Percentiles rank a stretch among this genome's conserved stretches.
Evolutionary conservation across 306 rosid species (phyloP).

Genomic region (Quercus aquifolioides): DNA sequence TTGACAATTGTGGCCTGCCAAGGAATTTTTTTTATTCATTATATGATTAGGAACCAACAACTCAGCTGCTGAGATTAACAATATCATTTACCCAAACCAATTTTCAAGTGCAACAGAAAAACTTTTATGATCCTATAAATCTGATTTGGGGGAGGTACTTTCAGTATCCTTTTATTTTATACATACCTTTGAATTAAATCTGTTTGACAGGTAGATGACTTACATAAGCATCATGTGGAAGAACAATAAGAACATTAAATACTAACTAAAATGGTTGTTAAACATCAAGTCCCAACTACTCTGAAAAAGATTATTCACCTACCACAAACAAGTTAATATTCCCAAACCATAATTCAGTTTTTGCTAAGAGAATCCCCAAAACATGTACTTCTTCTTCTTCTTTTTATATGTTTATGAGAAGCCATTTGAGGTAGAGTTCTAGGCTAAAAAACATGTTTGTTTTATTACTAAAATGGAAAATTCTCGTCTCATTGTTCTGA

Average conservation of each 20-base stretch:
- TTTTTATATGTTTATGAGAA: too few relatives aligned
- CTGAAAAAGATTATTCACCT: neutral
- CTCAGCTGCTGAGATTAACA: neutral
- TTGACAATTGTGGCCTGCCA: slow-evolving; percentile 57
- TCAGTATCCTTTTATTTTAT: too few relatives aligned
- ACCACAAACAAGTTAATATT: neutral
- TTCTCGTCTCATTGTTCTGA: neutral
- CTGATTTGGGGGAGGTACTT: too few relatives aligned
- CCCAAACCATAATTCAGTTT: neutral
- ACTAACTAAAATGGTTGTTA: too few relatives aligned
- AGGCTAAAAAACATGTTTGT: neutral
- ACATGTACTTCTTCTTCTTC: too few relatives aligned
- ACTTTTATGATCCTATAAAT: neutral
- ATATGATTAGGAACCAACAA: neutral
- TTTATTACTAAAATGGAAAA: neutral
- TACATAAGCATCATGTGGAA: too few relatives aligned
- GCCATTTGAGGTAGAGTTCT: too few relatives aligned
- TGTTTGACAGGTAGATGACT: too few relatives aligned
- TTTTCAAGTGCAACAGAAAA: neutral
- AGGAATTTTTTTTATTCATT: neutral
- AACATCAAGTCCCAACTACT: too few relatives aligned
- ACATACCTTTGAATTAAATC: too few relatives aligned
- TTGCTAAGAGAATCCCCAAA: neutral
- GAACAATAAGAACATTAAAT: too few relatives aligned
- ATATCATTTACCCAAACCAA: neutral